phyloP scores from a whole-genome alignment of 1,284 basidiomycete genomes.

The Puccinia triticina region DNA sequence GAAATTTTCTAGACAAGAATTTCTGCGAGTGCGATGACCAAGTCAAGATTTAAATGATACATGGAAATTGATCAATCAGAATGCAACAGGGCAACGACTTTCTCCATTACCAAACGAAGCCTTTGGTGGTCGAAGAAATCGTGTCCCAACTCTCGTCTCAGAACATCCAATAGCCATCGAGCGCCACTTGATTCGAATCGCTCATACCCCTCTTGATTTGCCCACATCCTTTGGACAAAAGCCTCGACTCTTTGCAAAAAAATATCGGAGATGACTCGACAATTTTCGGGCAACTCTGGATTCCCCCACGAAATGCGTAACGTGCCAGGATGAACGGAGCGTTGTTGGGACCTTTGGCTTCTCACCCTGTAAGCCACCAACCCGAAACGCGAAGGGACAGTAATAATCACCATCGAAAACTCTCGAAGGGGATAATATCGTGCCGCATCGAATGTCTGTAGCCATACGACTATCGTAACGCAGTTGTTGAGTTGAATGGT shows the following conservation, averaged over 20 bases:
- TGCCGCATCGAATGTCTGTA: neutral
- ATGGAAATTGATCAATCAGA: neutral
- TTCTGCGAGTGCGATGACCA: neutral
- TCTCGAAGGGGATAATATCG: neutral
- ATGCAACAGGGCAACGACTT: neutral
- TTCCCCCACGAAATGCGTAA: slow-evolving; percentile 12
- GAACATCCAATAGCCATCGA: slow-evolving; percentile 9
- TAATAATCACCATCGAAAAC: slow-evolving; percentile 8
- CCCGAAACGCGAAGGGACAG: neutral
- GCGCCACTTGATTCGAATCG: neutral
- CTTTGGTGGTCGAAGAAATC: slow-evolving; percentile 23
- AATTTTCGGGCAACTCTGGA: slow-evolving; percentile 2
- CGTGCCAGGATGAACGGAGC: neutral
- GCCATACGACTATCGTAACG: slow-evolving; percentile 14
- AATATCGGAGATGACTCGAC: neutral
- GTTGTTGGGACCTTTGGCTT: neutral
- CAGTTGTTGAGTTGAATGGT: slow-evolving; percentile 17
- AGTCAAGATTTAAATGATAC: neutral
- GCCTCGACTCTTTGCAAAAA: slow-evolving; percentile 12
- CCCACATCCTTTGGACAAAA: slow-evolving; percentile 18
- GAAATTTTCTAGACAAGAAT: neutral
- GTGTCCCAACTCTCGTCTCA: slow-evolving; percentile 23
- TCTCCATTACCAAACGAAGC: slow-evolving; percentile 6
- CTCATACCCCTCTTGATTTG: neutral
- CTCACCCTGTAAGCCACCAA: neutral